A percentile compares a stretch with the other conserved stretches of the same genome.
phyloP scores from a whole-genome alignment of 2,329 filamentous ascomycete genomes.

The Chalaropsis thielavioides region DNA sequence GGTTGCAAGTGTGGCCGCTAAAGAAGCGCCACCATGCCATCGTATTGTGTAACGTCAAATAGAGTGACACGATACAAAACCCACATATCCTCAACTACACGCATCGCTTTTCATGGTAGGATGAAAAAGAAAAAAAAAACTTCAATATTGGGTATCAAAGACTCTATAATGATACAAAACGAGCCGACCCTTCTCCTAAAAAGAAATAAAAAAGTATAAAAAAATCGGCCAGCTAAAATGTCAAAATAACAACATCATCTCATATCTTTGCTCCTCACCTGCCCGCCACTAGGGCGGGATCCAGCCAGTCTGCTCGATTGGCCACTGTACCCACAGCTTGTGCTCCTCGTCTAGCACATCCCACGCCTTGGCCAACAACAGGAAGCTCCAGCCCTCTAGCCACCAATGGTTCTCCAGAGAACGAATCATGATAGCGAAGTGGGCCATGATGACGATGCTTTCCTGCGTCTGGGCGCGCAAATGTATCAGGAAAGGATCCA shows the following conservation, averaged over 20 bases:
- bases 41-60: not conserved
- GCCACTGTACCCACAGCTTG: constrained; percentile 25
- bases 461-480: constrained; percentile 22
- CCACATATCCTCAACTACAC: not conserved
- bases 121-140: not conserved
- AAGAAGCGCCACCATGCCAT: not conserved
- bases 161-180: not conserved
- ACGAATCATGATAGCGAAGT: constrained; percentile 25
- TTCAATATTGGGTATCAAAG: not conserved
- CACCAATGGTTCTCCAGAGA: constrained; percentile 25
- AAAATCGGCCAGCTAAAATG: not conserved
- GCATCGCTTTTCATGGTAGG: too few species aligned
- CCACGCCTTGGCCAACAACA: constrained; percentile 25
- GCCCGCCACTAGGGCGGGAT: constrained; percentile 12
- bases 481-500: constrained; percentile 26
- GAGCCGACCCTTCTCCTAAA: not conserved
- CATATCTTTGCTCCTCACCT: not conserved
- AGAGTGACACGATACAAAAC: not conserved
- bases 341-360: constrained; percentile 26
- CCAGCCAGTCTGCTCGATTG: constrained; percentile 19
- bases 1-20: not conserved
- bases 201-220: too few species aligned
- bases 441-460: constrained; percentile 25
- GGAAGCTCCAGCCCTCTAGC: constrained; percentile 25
- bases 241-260: not conserved